phyloP scores from a whole-genome alignment of 2,329 filamentous ascomycete genomes.

The Neurospora crassa region DNA sequence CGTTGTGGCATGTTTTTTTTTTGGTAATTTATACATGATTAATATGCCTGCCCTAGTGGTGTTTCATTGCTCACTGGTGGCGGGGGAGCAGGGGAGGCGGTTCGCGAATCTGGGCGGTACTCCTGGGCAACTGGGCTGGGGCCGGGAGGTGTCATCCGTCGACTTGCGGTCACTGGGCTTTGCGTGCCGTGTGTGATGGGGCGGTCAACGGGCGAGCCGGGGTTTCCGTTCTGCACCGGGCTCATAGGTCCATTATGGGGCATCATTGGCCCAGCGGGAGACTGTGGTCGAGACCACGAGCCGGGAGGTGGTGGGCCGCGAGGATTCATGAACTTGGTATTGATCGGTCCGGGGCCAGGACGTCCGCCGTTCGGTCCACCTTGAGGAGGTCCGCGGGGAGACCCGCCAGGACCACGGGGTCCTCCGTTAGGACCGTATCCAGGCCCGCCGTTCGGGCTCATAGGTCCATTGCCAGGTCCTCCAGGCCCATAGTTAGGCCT shows the following conservation, averaged over 20 bases:
- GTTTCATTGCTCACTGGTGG: background rate
- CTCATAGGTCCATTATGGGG: background rate
- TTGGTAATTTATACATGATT: no score
- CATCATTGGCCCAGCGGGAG: background rate
- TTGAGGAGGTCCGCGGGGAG: background rate
- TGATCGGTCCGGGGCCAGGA: background rate
- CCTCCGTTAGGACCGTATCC: background rate
- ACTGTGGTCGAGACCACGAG: background rate
- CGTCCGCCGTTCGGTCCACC: background rate
- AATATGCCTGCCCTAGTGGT: background rate
- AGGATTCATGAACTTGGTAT: background rate
- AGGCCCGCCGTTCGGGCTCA: background rate
- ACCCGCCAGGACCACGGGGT: background rate
- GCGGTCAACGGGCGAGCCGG: background rate
- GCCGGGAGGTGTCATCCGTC: background rate
- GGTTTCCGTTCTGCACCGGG: background rate
- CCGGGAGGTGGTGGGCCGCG: background rate
- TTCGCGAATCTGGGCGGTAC: background rate
- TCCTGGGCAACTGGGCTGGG: background rate
- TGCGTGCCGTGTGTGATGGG: background rate
- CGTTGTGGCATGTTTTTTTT: background rate
- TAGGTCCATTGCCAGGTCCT: conserved; percentile 12
- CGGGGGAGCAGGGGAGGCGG: background rate
- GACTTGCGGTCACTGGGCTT: background rate
- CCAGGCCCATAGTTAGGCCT: conserved; percentile 31